phyloP scores from a whole-genome alignment of 768 basidiomycete genomes.

The Leucocoprinus birnbaumii region DNA sequence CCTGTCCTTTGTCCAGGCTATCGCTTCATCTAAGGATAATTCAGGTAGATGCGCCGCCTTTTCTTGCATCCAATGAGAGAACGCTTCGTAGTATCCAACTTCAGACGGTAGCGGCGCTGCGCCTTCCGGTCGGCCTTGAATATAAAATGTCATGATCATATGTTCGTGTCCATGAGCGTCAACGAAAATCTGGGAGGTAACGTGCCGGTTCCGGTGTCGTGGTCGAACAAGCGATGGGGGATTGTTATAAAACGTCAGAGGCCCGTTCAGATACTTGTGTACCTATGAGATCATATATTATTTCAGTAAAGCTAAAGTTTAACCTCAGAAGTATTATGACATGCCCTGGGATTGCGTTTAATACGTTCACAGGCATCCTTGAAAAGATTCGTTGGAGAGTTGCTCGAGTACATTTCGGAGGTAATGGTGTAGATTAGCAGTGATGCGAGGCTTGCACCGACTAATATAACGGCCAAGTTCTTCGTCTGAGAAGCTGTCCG shows the following conservation, averaged over 20 bases:
- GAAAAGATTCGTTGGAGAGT: conserved; percentile 83
- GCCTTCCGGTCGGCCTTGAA: conserved; percentile 57
- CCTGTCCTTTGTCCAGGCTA: conserved; percentile 42
- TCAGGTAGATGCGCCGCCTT: conserved; percentile 40
- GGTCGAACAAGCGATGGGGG: conserved; percentile 74
- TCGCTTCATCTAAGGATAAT: conserved; percentile 53
- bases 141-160: conserved; percentile 81
- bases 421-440: conserved; percentile 77
- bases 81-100: conserved; percentile 41
- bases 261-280: conserved; percentile 61
- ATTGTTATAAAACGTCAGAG: conserved; percentile 77
- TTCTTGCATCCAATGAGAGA: conserved; percentile 40
- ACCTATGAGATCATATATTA: conserved; percentile 43
- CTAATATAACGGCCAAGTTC: conserved; percentile 54
- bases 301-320: background rate
- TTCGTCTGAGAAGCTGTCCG: conserved; percentile 48
- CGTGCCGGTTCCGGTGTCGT: conserved; percentile 79
- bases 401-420: conserved; percentile 84
- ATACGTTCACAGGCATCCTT: conserved; percentile 55
- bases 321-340: conserved; percentile 9
- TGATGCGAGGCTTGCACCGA: conserved; percentile 79
- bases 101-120: conserved; percentile 29
- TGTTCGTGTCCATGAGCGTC: conserved; percentile 78
- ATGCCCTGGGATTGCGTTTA: conserved; percentile 41
- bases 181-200: conserved; percentile 72